Evolutionary conservation across 805 yeast genomes (phyloP), one percentile per base, ranked within the genome.

Genomic region (Candida argentea): DNA sequence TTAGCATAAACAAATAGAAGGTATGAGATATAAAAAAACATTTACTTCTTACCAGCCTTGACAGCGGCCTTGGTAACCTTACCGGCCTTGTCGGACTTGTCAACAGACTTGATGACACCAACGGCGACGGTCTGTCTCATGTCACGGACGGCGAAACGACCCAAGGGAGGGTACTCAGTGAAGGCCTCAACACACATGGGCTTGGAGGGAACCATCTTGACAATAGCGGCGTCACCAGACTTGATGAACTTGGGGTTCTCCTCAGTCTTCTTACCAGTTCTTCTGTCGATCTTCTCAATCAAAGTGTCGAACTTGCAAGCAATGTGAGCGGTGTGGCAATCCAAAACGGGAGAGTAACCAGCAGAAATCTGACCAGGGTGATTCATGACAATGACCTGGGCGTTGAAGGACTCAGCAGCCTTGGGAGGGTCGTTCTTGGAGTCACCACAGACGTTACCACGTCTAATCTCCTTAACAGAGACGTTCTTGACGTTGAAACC

Each of bases 91-190:
- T 75, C 79, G 48, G 82, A 58, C 81, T 85, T 85, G 57, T 73
- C 93, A 53, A 85, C 94, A 44, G 85, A 67, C 79, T 89, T 89
- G 82, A 89, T 82, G 61, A 87, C 95, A 83, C 96, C 96, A 63
- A 87, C 96, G 64, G 96, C 96, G 57, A 87, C 96, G 55, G 96
- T 87, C 73, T 86, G 95, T 82, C 96, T 83, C 96, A 86, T 86
- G 73, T 86, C 96, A 82, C 96, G 87, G 76, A 86, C 95, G 64
- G 65, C 65, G 54, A 57, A 57, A 52, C 63, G 52, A 49, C 62
- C 64, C 46, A 55, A 57, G 45, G 64, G 63, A 50, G 63, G 63
- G 61, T 52, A 57, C 46, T 56, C 63, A 37, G 59, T 51, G 59
- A 55, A 56, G 34, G 62, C 52, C 51, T 56, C 62, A 51, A 56